Base-by-base conservation (phyloP, 306 rosid genomes). In the Inga laurina region DNA sequence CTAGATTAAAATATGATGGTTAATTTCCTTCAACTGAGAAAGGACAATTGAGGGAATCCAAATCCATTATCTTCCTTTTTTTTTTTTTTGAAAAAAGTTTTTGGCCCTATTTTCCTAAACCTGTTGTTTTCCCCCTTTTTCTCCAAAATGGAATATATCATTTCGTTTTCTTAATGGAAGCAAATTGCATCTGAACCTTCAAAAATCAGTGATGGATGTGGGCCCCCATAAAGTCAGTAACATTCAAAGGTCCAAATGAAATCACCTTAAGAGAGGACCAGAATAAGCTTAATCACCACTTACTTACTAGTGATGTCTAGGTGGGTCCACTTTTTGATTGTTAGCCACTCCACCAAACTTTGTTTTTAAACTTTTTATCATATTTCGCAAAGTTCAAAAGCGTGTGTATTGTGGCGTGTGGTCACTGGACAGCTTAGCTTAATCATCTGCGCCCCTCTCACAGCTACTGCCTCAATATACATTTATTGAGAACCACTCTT, bases 361-460 rank as follows among this genome's bases (percentile, higher is more conserved):
- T 22, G 1, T 22, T 59, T n/a, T 9, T 8, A 8, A 14, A 30
- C 57, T 22, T 57, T 80, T 24, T 54, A 73, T 44, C 71, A 65
- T 35, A 32, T 32, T 71, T 43, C 43, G 74, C 72, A 83, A 86
- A 82, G 86, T 54, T 52, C 61, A 46, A 71, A 61, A 76, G 78
- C 57, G n/a, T 49, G 87, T 77, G 68, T 64, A 43, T 39, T 14
- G 72, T 4, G 54, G 24, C 7, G 52, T 46, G 52, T 46, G 19
- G 19, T 14, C 30, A 57, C 64, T n/a, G 13, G 80, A 61, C 80
- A 61, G 80, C 57, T 24, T 39, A 77, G 37, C 59, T 49, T 75
- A 82, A 88, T 83, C 85, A 82, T 8, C 56, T 82, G 86, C 88
- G 72, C 80, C 74, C 84, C 37, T 87, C 80, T 51, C 84, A 81